Evolutionary conservation across 2,329 filamentous ascomycete genomes (phyloP).

Genomic region (Cadophora gregata): DNA sequence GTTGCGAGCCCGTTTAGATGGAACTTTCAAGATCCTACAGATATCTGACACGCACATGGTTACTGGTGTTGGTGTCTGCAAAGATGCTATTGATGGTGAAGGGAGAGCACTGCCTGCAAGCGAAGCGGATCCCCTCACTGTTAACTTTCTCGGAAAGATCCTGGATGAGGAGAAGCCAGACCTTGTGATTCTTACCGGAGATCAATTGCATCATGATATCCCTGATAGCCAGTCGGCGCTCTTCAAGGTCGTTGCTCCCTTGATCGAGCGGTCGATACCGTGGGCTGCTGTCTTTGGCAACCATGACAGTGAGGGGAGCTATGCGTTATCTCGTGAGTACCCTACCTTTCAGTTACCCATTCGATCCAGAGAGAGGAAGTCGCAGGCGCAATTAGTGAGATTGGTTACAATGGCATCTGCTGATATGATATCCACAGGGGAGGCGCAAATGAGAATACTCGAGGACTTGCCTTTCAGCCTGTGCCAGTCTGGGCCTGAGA

Average conservation of each 20-base stretch:
- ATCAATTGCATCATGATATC: conserved; percentile 94
- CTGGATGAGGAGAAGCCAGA: conserved; percentile 92
- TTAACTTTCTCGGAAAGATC: conserved; percentile 84
- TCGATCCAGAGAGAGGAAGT: no score
- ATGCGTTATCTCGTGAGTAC: conserved; percentile 49
- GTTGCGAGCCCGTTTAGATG: conserved; percentile 76
- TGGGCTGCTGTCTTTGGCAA: conserved; percentile 95
- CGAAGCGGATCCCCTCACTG: conserved; percentile 85
- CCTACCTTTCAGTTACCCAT: conserved; percentile 29
- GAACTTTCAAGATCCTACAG: conserved; percentile 95
- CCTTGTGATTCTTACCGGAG: conserved; percentile 85
- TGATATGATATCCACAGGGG: conserved; percentile 43
- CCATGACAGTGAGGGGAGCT: conserved; percentile 82
- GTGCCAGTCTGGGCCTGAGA: conserved; percentile 76
- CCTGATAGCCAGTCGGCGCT: conserved; percentile 76
- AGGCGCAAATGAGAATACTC: conserved; percentile 81
- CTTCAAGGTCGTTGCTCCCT: conserved; percentile 84
- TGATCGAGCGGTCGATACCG: conserved; percentile 84
- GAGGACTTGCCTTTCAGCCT: conserved; percentile 86
- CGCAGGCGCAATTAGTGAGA: no score
- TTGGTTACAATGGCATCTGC: no score
- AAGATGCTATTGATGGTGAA: conserved; percentile 70
- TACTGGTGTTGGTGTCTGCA: conserved; percentile 82
- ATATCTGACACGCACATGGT: conserved; percentile 90
- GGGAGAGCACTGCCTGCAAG: conserved; percentile 65